Conservation (phyloP, 1,284 basidiomycete species). For the Erythrobasidium hasegawianum region DNA sequence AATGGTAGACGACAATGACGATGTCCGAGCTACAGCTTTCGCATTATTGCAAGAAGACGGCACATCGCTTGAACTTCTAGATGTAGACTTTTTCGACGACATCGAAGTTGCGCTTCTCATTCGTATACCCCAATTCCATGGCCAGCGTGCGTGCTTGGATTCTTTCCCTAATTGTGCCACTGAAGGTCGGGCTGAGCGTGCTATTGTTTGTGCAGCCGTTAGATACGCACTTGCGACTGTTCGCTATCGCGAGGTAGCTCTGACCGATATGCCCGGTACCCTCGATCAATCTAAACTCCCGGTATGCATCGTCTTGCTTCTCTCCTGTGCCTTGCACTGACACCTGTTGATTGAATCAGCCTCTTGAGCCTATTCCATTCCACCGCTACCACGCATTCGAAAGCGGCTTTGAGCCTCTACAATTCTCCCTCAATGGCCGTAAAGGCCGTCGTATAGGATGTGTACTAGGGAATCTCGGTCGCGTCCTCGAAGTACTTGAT, state of each 20-base stretch:
- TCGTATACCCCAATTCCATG: background rate
- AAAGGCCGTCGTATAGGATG: slow-evolving; percentile 29
- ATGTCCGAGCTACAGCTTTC: slow-evolving; percentile 1
- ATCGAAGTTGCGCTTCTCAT: slow-evolving; percentile 25
- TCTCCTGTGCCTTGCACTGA: background rate
- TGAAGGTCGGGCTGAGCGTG: too few relatives aligned
- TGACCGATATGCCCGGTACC: slow-evolving; percentile 3
- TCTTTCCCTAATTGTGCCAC: too few relatives aligned
- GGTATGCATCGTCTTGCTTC: background rate
- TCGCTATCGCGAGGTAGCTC: background rate
- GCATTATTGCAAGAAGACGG: background rate
- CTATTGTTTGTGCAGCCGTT: too few relatives aligned
- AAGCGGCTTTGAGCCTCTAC: slow-evolving; percentile 22
- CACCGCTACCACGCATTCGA: slow-evolving; percentile 20
- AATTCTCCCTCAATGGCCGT: slow-evolving; percentile 32
- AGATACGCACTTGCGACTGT: slow-evolving; percentile 12
- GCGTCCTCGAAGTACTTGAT: slow-evolving; percentile 31
- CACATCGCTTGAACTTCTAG: slow-evolving; percentile 21
- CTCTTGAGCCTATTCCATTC: slow-evolving; percentile 7
- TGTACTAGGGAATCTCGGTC: slow-evolving; percentile 20
- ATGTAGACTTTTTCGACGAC: slow-evolving; percentile 36
- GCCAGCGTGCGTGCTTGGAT: background rate
- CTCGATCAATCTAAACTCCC: background rate
- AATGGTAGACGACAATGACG: background rate
- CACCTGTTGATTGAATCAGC: background rate